Evolutionary conservation across 768 basidiomycete genomes (phyloP), one percentile per base, ranked within the genome.

Genomic region (Phaffia australis): DNA sequence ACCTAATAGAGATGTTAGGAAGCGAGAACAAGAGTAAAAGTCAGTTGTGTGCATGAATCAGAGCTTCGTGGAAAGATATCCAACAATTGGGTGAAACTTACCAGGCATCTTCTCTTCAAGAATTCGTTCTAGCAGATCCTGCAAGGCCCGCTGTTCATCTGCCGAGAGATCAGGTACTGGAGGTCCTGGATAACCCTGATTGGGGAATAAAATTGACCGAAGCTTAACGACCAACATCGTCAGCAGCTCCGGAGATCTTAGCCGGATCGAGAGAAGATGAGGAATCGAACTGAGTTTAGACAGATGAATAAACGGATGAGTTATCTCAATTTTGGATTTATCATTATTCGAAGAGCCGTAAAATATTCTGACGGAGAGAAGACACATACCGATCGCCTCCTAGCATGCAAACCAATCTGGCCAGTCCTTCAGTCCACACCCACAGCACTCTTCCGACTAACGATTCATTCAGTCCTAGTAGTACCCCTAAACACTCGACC

Each of bases 201-300:
- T 84, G 0, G 94, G 93, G 74, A 94, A 98, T 30, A 98, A 79
- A 9, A 85, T 81, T 11, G 81, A 81, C 71, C 88, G 89, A 18
- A 84, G 77, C 5, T 80, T 73, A 48, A 83, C 81, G 48, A 84
- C 78, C 30, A 81, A 74, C 42, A 78, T 79, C 23, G 85, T 79
- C 29, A 88, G 74, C 59, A 82, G 81, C 6, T 78, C 68, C 6
- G 83, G 78, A 0, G 83, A 42, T 5, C 35, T 81, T 29, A 83
- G 78, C 64, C 87, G 77, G 23, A 78, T 79, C 69, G 81, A 79
- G 57, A 95, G 77, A 58, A 88, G 72, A 72, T 87, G 82, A 0
- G 85, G 85, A 30, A 93, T 78, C 35, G 35, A 42, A 5, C 35
- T 42, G 69, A 91, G 79, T 60, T 87, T 87, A 68, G 8, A 27